Percentiles rank a stretch among this genome's conserved stretches.
phyloP scores from a whole-genome alignment of 2,329 filamentous ascomycete species.

The Shiraia sp. region DNA sequence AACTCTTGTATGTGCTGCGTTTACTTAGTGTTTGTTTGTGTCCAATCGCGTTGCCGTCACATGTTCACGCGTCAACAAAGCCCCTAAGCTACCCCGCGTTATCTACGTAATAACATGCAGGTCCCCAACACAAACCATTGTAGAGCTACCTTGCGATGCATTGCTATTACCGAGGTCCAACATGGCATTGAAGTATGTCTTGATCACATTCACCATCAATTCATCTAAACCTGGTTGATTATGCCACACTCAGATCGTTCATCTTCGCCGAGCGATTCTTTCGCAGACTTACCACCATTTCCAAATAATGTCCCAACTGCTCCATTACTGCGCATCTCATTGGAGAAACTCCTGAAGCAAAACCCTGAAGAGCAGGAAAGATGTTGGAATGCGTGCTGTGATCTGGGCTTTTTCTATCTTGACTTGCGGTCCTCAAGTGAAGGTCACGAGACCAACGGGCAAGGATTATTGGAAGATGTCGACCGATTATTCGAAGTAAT shows the following conservation, averaged over 20 bases:
- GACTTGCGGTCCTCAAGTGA: slow-evolving; percentile 44
- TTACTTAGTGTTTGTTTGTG: neutral
- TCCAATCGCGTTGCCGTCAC: neutral
- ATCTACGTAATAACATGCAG: too few relatives aligned
- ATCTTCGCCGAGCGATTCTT: slow-evolving; percentile 18
- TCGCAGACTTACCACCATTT: slow-evolving; percentile 46
- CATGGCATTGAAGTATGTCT: neutral
- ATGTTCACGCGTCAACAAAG: too few relatives aligned
- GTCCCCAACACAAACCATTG: too few relatives aligned
- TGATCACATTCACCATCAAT: neutral
- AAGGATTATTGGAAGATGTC: slow-evolving; percentile 48
- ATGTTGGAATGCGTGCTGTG: slow-evolving; percentile 49
- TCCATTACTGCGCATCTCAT: slow-evolving; percentile 47
- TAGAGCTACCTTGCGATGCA: too few relatives aligned
- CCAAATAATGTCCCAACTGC: slow-evolving; percentile 47
- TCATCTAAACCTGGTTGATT: neutral
- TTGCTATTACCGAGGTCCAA: too few relatives aligned
- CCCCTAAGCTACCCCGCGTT: too few relatives aligned
- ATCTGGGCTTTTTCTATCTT: slow-evolving; percentile 63
- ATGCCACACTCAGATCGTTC: slow-evolving; percentile 31
- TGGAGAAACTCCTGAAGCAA: slow-evolving; percentile 43
- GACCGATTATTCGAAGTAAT: slow-evolving; percentile 53
- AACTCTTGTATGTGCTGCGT: neutral
- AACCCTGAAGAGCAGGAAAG: slow-evolving; percentile 42
- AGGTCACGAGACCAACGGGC: slow-evolving; percentile 32